phyloP scores from a whole-genome alignment of 495 filamentous ascomycete genomes.

The Aspergillus bertholletiae region DNA sequence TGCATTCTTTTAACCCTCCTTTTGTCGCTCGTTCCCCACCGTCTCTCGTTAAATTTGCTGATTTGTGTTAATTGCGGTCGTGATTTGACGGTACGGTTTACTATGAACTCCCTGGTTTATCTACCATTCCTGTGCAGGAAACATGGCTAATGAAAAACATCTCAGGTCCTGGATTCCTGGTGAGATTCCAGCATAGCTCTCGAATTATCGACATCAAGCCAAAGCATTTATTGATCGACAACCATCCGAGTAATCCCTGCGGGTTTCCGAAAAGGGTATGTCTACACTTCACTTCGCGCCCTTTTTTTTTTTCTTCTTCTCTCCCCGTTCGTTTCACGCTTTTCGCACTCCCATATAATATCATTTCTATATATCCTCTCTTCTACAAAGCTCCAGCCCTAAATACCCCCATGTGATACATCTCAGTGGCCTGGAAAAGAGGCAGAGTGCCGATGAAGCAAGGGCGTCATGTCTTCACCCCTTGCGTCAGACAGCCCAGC shows the following conservation, averaged over 20 bases:
- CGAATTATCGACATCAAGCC: neutral
- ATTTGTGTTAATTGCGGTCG: neutral
- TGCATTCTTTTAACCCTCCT: neutral
- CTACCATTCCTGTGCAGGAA: neutral
- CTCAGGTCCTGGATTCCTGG: slow-evolving; percentile 3
- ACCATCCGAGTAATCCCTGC: neutral
- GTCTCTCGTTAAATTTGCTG: slow-evolving; percentile 1
- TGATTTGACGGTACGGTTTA: neutral
- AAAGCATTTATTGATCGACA: slow-evolving; percentile 5
- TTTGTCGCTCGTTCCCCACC: neutral
- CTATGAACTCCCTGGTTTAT: neutral
- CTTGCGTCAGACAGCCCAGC: slow-evolving; percentile 10
- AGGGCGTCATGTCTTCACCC: slow-evolving; percentile 7
- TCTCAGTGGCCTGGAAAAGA: neutral
- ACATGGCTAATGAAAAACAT: neutral
- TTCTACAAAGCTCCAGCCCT: neutral
- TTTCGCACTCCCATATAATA: neutral
- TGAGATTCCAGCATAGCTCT: neutral
- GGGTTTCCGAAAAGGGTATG: neutral
- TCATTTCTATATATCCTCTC: neutral
- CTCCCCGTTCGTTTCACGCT: neutral
- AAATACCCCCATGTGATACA: neutral
- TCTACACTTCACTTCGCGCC: neutral
- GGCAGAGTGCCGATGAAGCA: slow-evolving; percentile 4
- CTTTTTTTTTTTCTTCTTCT: neutral